Base-by-base conservation (phyloP, 345 rosid species). In the Gossypium turneri region DNA sequence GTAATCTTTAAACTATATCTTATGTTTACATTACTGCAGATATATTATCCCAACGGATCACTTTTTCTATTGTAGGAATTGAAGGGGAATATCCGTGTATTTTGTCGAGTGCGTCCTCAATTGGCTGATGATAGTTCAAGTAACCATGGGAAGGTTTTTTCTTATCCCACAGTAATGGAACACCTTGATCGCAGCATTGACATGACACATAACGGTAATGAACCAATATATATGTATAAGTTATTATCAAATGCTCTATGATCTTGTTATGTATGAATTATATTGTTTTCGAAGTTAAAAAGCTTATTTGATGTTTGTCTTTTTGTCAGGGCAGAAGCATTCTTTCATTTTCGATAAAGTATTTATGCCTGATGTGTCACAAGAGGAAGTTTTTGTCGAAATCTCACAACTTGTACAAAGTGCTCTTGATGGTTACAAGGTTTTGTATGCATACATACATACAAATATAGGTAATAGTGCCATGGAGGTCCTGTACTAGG, bases 391-490 rank as follows among this genome's bases (percentile, higher is more conserved):
- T 52, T 95, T 95, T 81, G 86, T 78, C 19, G 98, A 95, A 82
- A 95, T 95, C 64, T 95, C 99, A 47, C 98, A 95, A 69, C 98
- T 95, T 76, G 96, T 95, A 78, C 99, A 95, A 75, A 95, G 99
- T 83, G 98, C 99, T 81, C 96, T 95, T 22, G 99, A 95, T 73
- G 99, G 99, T 74, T 95, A 92, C 75, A 95, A 95, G 99, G 98
- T 94, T 84, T 34, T 58, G 20, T 10, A 19, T 56, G 10, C 3
- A 56, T 9, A 53, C 19, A 20, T 56, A 20, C 5, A 20, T 56
- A 56, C 4, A 34, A 34, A 34, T 34, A 34, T 34, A 34, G 41
- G 41, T 34, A 34, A 34, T 5, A 34, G 41, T 34, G 41, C 41
- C 41, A 5, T 34, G 41, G 41, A 34, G 7, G 41, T 5, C 41